These are phyloP conservation scores for Yamadazyma insecticola DNA, from an alignment of 805 yeast genomes.

Conservation along the genomic window DNA sequence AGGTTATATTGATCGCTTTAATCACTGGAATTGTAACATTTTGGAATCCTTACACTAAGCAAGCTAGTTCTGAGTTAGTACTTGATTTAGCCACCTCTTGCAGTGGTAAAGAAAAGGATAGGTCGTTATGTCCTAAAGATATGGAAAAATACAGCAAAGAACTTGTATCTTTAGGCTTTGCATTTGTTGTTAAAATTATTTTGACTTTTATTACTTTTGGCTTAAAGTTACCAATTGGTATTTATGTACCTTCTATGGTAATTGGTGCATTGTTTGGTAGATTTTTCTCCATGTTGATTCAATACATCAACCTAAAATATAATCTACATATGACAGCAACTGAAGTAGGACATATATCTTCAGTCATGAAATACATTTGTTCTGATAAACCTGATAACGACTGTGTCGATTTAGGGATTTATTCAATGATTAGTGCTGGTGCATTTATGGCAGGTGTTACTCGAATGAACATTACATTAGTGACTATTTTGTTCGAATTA, in stretches of 20 bases:
- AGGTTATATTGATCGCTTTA: constrained; percentile 41
- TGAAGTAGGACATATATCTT: constrained; percentile 2
- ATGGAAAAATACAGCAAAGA: constrained; percentile 24
- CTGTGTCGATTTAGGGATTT: constrained; percentile 46
- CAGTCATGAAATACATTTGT: constrained; percentile 13
- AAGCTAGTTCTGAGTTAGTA: constrained; percentile 46
- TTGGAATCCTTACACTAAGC: constrained; percentile 46
- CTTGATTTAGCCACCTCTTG: constrained; percentile 50
- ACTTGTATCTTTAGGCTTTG: constrained; percentile 29
- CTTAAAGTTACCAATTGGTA: constrained; percentile 54
- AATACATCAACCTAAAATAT: constrained; percentile 26
- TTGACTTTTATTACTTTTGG: constrained; percentile 55
- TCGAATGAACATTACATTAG: constrained; percentile 50
- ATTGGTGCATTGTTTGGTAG: constrained; percentile 59
- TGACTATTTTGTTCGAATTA: constrained; percentile 48
- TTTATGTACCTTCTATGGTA: constrained; percentile 62
- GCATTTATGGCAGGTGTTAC: constrained; percentile 57
- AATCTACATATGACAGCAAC: constrained; percentile 3
- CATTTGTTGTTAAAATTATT: constrained; percentile 40
- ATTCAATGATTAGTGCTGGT: constrained; percentile 53
- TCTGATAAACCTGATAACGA: constrained; percentile 5
- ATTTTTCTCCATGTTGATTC: constrained; percentile 40
- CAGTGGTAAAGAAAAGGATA: constrained; percentile 21
- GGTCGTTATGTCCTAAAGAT: constrained; percentile 25
- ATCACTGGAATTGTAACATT: constrained; percentile 45